phyloP scores from a whole-genome alignment of 441 rosid genomes.

The Theobroma grandiflorum region DNA sequence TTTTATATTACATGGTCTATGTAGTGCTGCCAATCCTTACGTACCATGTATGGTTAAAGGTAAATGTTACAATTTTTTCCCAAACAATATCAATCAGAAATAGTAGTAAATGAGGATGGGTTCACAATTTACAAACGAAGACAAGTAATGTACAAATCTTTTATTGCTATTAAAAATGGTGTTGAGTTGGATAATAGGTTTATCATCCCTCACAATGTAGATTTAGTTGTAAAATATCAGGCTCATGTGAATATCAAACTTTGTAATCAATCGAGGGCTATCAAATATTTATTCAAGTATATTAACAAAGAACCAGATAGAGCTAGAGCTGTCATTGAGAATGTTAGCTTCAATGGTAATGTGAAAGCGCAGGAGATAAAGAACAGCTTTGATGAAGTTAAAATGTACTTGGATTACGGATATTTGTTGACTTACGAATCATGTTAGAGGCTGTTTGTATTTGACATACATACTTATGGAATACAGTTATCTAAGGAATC shows the following conservation, averaged over 20 bases:
- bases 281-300: neutral
- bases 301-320: neutral
- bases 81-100: neutral
- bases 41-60: constrained; percentile 16
- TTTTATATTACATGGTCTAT: constrained; percentile 27
- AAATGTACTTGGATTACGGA: neutral
- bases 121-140: constrained; percentile 11
- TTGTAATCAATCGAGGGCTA: neutral
- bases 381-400: too few species aligned
- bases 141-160: too few species aligned
- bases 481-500: neutral
- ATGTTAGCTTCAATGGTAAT: too few species aligned
- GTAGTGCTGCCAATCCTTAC: neutral
- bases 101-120: constrained; percentile 8
- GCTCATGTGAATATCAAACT: constrained; percentile 13
- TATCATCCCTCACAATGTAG: neutral
- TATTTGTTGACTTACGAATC: neutral
- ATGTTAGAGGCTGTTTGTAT: neutral
- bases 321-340: too few species aligned
- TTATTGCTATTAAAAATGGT: too few species aligned
- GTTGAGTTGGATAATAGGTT: too few species aligned
- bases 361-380: too few species aligned
- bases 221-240: neutral
- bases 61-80: neutral
- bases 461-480: neutral